Evolutionary conservation across 305 asterid species (phyloP), one percentile per base, ranked within the genome.

Genomic region (Rubia balearica): DNA sequence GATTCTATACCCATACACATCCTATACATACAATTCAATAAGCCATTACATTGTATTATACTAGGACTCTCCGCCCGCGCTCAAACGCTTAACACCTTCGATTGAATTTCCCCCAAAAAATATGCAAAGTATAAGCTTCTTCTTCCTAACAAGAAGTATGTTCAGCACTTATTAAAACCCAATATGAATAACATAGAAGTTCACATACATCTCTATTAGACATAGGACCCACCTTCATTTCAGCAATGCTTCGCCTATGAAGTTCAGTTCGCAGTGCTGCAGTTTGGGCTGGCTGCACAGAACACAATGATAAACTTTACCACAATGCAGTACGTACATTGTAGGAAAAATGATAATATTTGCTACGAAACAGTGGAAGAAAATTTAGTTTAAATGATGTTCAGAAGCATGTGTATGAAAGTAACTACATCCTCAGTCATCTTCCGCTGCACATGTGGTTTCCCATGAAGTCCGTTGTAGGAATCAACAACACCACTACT

Each of bases 171-270:
- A 45, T 74, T 76, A 73, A 81, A 74, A 43, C 61, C 67, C 61
- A 68, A 75, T 67, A 73, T 64, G 73, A 69, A 24, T 69, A 78
- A 72, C 70, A 72, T 43, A 49, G 65, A 30, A 12, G 19, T 13
- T 33, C 64, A 19, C 17, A 17, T 21, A 71, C 22, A 36, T 53
- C 6, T 74, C 48, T 70, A 64, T 74, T 72, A 6, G 64, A 61
- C 68, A 56, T 19, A 14, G 62, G 77, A 74, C 94, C 83, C 80
- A 91, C 99, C 90, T 88, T 87, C 99, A 95, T 95, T 82, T 95
- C 98, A 69, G 99, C 95, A 83, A 95, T 92, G 87, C 98, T 92
- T 70, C 88, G 84, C 81, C 98, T 87, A 71, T 88, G 98, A 85
- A 95, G 98, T 83, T 91, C 96, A 14, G 93, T 97, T 71, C 95